phyloP scores from a whole-genome alignment of 345 rosid species.

The Physaria fendleri region DNA sequence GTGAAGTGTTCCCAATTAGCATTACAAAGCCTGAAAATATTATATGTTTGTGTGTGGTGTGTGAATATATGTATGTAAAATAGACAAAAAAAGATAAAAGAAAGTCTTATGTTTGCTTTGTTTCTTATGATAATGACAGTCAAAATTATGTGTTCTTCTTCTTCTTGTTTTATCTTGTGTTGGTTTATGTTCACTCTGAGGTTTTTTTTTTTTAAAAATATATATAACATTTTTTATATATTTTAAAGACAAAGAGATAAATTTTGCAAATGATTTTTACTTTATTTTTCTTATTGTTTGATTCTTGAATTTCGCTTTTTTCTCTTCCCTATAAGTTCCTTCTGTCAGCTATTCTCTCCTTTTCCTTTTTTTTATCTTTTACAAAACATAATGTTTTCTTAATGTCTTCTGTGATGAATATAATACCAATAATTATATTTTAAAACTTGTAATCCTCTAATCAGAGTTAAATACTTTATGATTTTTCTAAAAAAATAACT shows the following conservation, averaged over 20 bases:
- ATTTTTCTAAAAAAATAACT: background rate
- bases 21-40: constrained; percentile 28
- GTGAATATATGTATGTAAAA: constrained; percentile 18
- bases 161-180: constrained; percentile 15
- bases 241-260: constrained; percentile 11
- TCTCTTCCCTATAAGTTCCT: constrained; percentile 31
- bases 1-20: constrained; percentile 26
- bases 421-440: background rate
- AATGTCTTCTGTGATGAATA: background rate
- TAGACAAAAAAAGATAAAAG: constrained; percentile 20
- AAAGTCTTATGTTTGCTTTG: constrained; percentile 23
- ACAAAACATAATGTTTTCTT: background rate
- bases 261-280: background rate
- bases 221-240: background rate
- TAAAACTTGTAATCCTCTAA: background rate
- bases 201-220: too few relatives aligned
- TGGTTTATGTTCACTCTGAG: constrained; percentile 11
- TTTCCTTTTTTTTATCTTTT: constrained; percentile 1
- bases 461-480: background rate
- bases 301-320: constrained; percentile 15
- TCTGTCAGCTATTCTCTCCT: constrained; percentile 24
- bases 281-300: background rate
- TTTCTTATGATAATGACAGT: constrained; percentile 33
- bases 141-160: constrained; percentile 21
- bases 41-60: constrained; percentile 12